A percentile compares a stretch with the other conserved stretches of the same genome.
phyloP scores from a whole-genome alignment of 495 filamentous ascomycete genomes.

The Astrothelium macrocarpum region DNA sequence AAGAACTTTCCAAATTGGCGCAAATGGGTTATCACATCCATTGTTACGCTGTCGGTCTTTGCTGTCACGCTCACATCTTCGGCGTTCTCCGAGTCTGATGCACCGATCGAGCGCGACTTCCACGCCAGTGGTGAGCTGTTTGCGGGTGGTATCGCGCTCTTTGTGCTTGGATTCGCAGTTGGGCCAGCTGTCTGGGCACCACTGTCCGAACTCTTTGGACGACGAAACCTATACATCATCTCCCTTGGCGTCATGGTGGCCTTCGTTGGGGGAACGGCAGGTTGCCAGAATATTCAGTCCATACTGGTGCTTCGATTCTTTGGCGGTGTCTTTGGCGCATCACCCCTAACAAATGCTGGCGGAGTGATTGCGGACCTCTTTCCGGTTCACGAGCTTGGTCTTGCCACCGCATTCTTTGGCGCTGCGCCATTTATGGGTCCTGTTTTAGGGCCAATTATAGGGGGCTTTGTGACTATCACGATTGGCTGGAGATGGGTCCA shows the following conservation, averaged over 20 bases:
- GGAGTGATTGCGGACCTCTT: slow-evolving; percentile 60
- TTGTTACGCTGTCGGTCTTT: slow-evolving; percentile 55
- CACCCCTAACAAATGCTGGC: slow-evolving; percentile 61
- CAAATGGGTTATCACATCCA: slow-evolving; percentile 59
- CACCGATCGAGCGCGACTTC: slow-evolving; percentile 46
- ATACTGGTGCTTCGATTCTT: slow-evolving; percentile 64
- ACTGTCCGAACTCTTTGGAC: slow-evolving; percentile 52
- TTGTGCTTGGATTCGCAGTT: slow-evolving; percentile 40
- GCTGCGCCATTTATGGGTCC: slow-evolving; percentile 59
- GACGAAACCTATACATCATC: slow-evolving; percentile 46
- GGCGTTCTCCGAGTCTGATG: slow-evolving; percentile 59
- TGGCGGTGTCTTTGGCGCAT: slow-evolving; percentile 55
- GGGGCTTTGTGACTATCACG: slow-evolving; percentile 50
- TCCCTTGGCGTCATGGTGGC: slow-evolving; percentile 55
- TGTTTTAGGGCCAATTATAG: slow-evolving; percentile 21
- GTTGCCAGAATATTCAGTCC: slow-evolving; percentile 57
- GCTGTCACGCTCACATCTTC: slow-evolving; percentile 65
- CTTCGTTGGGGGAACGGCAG: slow-evolving; percentile 50
- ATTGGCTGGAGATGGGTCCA: slow-evolving; percentile 48
- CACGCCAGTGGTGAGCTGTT: slow-evolving; percentile 54
- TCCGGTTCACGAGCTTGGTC: slow-evolving; percentile 45
- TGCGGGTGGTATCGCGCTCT: slow-evolving; percentile 46
- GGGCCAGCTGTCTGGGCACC: slow-evolving; percentile 52
- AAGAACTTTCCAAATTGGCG: slow-evolving; percentile 45
- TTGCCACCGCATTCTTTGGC: slow-evolving; percentile 58